Conservation (phyloP, 768 basidiomycete species). For the Sporobolomyces roseus region DNA sequence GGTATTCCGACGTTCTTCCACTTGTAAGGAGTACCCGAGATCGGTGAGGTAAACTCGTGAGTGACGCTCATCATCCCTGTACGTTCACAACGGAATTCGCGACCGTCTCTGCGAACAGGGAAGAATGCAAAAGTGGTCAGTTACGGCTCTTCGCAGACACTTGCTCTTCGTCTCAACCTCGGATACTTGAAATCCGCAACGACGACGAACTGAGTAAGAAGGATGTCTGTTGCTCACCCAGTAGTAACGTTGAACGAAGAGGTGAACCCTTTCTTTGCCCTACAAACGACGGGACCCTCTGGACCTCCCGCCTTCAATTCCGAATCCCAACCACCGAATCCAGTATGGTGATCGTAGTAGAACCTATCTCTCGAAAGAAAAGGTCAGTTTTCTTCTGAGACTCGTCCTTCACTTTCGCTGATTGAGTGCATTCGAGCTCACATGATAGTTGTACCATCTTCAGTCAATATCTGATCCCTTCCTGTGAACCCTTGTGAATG, state of each 20-base stretch:
- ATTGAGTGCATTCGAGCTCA: not conserved
- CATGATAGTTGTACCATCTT: conserved; percentile 5
- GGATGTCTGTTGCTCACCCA: too few relatives aligned
- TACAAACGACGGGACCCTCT: not conserved
- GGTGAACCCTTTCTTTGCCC: not conserved
- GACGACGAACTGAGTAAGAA: too few relatives aligned
- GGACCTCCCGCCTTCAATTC: conserved; percentile 14
- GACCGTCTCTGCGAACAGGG: too few relatives aligned
- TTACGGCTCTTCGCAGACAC: too few relatives aligned
- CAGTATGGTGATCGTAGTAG: conserved; percentile 2
- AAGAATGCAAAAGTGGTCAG: too few relatives aligned
- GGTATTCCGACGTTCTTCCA: conserved; percentile 14
- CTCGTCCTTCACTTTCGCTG: not conserved
- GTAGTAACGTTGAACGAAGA: conserved; percentile 1
- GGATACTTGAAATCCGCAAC: too few relatives aligned
- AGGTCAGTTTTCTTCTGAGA: too few relatives aligned
- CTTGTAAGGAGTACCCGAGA: not conserved
- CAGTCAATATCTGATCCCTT: not conserved
- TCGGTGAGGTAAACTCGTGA: conserved; percentile 5
- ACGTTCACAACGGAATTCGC: too few relatives aligned
- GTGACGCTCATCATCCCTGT: conserved; percentile 4
- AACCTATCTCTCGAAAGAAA: too few relatives aligned
- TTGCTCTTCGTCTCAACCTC: too few relatives aligned
- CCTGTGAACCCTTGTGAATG: conserved; percentile 13
- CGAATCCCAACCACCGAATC: not conserved